A percentile compares a stretch with the other conserved stretches of the same genome.
Evolutionary conservation across 805 yeast genomes (phyloP).

Genomic region (Millerozyma acaciae): DNA sequence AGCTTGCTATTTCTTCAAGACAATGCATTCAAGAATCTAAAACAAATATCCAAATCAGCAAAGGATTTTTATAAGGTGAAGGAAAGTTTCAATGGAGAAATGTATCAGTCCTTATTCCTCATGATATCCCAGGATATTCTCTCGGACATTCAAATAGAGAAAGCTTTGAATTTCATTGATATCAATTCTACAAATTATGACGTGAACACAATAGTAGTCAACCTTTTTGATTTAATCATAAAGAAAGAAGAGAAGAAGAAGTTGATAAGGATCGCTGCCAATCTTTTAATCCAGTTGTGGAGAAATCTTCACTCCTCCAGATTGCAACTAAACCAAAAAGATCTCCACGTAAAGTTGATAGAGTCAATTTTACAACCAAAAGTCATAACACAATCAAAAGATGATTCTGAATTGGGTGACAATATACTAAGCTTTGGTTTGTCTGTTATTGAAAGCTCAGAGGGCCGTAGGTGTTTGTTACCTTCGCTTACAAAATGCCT

Average conservation of each 20-base stretch:
- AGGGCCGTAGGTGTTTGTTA: conserved; percentile 63
- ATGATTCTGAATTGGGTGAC: conserved; percentile 13
- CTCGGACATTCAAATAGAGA: neutral
- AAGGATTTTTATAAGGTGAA: conserved; percentile 40
- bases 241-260: conserved; percentile 5
- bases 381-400: conserved; percentile 36
- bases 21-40: conserved; percentile 16
- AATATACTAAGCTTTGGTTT: conserved; percentile 29
- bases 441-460: conserved; percentile 46
- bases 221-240: conserved; percentile 15
- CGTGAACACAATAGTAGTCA: conserved; percentile 22
- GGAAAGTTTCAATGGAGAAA: conserved; percentile 35
- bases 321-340: conserved; percentile 60
- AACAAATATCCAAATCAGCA: conserved; percentile 18
- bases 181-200: conserved; percentile 17
- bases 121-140: neutral
- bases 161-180: conserved; percentile 2
- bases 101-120: conserved; percentile 11
- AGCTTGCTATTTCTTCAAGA: conserved; percentile 17
- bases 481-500: conserved; percentile 54
- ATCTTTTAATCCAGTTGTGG: conserved; percentile 51
- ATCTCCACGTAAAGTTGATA: conserved; percentile 56
- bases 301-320: conserved; percentile 52
- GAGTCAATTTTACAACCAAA: conserved; percentile 42
- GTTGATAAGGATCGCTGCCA: conserved; percentile 19